phyloP scores from a whole-genome alignment of 805 yeast genomes.

The Starmera amethionina region DNA sequence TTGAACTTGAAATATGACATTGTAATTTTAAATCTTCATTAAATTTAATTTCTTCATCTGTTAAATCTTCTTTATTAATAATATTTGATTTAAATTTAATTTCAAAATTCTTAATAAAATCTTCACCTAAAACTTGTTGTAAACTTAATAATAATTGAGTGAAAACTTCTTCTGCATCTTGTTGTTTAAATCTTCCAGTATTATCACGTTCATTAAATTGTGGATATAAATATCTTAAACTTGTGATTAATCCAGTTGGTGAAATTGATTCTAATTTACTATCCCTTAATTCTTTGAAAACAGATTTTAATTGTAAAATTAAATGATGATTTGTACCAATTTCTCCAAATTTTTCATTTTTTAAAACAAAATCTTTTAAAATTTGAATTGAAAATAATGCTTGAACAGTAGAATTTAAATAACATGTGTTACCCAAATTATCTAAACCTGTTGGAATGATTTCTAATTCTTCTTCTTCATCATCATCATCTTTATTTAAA shows the following conservation, averaged over 20 bases:
- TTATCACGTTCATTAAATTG: conserved; percentile 79
- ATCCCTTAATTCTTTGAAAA: conserved; percentile 30
- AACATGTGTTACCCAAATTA: conserved; percentile 95
- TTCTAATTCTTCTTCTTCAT: conserved; percentile 27
- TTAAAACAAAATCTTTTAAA: conserved; percentile 51
- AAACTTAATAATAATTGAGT: conserved; percentile 61
- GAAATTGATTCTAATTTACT: conserved; percentile 38
- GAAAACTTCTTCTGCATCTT: conserved; percentile 96
- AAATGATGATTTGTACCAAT: conserved; percentile 26
- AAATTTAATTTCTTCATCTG: conserved; percentile 38
- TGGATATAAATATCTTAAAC: conserved; percentile 63
- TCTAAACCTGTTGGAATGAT: conserved; percentile 75
- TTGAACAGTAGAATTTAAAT: conserved; percentile 83
- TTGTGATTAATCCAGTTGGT: conserved; percentile 59
- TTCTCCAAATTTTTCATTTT: conserved; percentile 30
- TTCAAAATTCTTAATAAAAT: conserved; percentile 47
- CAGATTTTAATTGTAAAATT: conserved; percentile 38
- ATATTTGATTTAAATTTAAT: conserved; percentile 55
- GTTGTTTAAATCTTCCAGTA: conserved; percentile 77
- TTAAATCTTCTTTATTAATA: conserved; percentile 46
- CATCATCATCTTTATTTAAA: conserved; percentile 62
- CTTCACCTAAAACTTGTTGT: conserved; percentile 36
- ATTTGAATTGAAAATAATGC: conserved; percentile 75
- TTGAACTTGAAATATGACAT: conserved; percentile 79
- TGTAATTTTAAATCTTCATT: conserved; percentile 64